Evolutionary conservation across 2,329 filamentous ascomycete species (phyloP).

Genomic region (Penicillium sp.): DNA sequence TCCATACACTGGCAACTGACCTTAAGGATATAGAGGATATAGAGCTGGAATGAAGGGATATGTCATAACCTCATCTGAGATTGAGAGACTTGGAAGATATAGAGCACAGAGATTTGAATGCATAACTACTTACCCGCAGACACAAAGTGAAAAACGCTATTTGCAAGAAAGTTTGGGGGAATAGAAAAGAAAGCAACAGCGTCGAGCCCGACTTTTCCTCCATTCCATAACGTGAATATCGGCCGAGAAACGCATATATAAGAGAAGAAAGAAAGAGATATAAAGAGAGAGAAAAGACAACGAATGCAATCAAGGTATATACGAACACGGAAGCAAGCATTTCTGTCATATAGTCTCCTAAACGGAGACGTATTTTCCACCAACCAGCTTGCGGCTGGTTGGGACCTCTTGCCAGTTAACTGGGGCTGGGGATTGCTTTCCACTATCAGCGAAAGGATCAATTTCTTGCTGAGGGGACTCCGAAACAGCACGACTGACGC

Average conservation of each 20-base stretch:
- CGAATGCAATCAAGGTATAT: constrained; percentile 18
- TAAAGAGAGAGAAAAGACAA: neutral
- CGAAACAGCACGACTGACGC: constrained; percentile 49
- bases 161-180: constrained; percentile 12
- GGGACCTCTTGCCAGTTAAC: constrained; percentile 67
- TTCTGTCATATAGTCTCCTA: constrained; percentile 21
- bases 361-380: constrained; percentile 70
- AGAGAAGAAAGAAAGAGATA: neutral
- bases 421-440: constrained; percentile 27
- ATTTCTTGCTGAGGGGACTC: constrained; percentile 30
- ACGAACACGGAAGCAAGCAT: constrained; percentile 7
- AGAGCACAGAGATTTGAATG: constrained; percentile 12
- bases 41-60: neutral
- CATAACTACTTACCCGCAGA: constrained; percentile 14
- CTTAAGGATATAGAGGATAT: neutral
- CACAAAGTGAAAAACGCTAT: constrained; percentile 18
- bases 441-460: constrained; percentile 53
- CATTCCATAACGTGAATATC: neutral
- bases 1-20: too few relatives aligned
- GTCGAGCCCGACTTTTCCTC: constrained; percentile 1
- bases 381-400: constrained; percentile 66
- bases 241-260: neutral
- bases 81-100: neutral
- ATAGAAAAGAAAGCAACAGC: constrained; percentile 3
- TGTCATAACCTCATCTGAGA: neutral